A percentile compares a stretch with the other conserved stretches of the same genome.
Conservation (phyloP, 1,139 yeast species). For the Kurtzmaniella natalensis region DNA sequence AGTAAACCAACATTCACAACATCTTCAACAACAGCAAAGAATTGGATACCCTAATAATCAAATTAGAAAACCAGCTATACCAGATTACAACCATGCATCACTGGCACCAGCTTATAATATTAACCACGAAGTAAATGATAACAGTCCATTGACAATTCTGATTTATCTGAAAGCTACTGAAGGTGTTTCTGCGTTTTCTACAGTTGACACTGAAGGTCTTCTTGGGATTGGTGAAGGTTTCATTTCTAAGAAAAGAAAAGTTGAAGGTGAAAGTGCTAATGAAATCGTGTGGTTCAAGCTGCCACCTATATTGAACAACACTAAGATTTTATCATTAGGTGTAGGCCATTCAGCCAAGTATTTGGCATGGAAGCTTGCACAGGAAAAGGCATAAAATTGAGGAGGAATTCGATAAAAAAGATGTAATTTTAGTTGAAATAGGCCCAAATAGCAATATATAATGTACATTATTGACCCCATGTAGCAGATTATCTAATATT, state of each 20-base stretch:
- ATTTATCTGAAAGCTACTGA: conserved; percentile 19
- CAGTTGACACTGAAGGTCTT: conserved; percentile 20
- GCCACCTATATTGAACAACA: conserved; percentile 62
- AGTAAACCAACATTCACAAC: conserved; percentile 16
- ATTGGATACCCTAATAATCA: neutral
- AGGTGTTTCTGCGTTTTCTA: conserved; percentile 36
- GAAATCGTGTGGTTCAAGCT: conserved; percentile 78
- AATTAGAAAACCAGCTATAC: neutral
- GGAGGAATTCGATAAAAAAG: conserved; percentile 1
- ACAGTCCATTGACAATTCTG: neutral
- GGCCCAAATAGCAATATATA: too few species aligned
- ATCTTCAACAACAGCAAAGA: conserved; percentile 8
- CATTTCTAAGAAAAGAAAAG: conserved; percentile 21
- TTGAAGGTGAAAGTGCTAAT: conserved; percentile 15
- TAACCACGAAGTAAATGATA: neutral
- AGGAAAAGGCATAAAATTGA: conserved; percentile 2
- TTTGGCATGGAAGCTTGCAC: conserved; percentile 56
- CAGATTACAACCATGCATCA: conserved; percentile 20
- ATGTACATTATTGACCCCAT: too few species aligned
- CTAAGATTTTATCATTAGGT: conserved; percentile 37
- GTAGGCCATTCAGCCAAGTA: conserved; percentile 71
- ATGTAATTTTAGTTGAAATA: too few species aligned
- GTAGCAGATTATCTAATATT: too few species aligned
- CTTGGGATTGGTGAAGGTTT: conserved; percentile 17
- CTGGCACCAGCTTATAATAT: conserved; percentile 16